These are phyloP conservation scores for Cicer bijugum DNA, from an alignment of 306 rosid species.

Conservation along the genomic window DNA sequence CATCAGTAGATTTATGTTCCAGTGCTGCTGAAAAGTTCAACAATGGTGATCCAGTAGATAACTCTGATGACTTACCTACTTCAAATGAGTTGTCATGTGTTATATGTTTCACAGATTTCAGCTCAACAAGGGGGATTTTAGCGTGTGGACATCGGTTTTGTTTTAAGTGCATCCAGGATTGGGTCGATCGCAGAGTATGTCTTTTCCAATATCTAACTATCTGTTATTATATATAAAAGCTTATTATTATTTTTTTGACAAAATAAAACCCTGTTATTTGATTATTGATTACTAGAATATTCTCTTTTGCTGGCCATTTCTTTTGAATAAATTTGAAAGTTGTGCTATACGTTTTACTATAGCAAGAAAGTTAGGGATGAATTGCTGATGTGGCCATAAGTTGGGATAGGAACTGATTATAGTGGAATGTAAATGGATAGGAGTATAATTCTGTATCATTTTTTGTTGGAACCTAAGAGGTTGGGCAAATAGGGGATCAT, in stretches of 20 bases:
- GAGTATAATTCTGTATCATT: no score
- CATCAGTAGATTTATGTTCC: slow-evolving; percentile 49
- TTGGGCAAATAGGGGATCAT: no score
- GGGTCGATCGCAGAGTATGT: slow-evolving; percentile 76
- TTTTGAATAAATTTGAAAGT: slow-evolving; percentile 7
- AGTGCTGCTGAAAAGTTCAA: slow-evolving; percentile 46
- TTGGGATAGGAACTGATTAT: no score
- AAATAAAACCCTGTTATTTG: not conserved
- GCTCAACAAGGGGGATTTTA: slow-evolving; percentile 75
- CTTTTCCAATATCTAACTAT: slow-evolving; percentile 30
- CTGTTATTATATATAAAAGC: not conserved
- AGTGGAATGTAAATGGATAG: no score
- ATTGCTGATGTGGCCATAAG: no score
- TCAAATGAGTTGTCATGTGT: slow-evolving; percentile 77
- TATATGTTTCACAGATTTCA: slow-evolving; percentile 82
- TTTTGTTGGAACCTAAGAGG: no score
- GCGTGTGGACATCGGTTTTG: slow-evolving; percentile 93
- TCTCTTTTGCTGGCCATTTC: slow-evolving; percentile 21
- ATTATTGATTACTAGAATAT: slow-evolving; percentile 14
- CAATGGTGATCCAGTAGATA: slow-evolving; percentile 43
- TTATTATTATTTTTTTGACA: not conserved
- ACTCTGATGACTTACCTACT: slow-evolving; percentile 44
- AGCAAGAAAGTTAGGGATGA: no score
- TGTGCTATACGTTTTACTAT: not conserved
- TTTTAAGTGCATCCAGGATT: slow-evolving; percentile 73